A percentile compares a stretch with the other conserved stretches of the same genome.
Evolutionary conservation across 2,329 filamentous ascomycete species (phyloP).

Genomic region (Diplodia intermedia): DNA sequence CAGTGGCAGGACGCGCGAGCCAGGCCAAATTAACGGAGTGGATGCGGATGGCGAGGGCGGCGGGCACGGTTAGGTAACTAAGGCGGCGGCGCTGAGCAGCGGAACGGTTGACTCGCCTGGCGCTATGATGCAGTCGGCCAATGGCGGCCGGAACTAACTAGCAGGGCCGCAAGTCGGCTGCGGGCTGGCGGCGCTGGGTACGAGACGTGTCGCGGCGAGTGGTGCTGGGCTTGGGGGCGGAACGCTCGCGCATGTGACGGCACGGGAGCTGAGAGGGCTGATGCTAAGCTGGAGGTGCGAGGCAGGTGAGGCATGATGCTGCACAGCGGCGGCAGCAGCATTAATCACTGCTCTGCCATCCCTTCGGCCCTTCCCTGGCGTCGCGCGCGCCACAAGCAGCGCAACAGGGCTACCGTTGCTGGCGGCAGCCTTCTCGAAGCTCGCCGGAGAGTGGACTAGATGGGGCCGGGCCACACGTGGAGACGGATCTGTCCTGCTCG

Average conservation of each 20-base stretch:
- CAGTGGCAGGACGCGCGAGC: conserved; percentile 15
- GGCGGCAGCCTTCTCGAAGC: conserved; percentile 1
- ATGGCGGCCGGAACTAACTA: conserved; percentile 3
- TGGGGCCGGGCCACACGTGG: conserved; percentile 3
- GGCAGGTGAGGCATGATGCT: neutral
- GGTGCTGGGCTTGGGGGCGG: conserved; percentile 9
- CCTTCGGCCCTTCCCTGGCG: neutral
- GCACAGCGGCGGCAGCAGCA: neutral
- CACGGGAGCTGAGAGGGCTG: neutral
- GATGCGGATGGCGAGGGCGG: conserved; percentile 20
- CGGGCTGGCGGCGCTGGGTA: neutral
- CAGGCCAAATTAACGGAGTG: conserved; percentile 25
- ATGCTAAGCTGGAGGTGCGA: neutral
- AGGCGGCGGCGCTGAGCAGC: conserved; percentile 14
- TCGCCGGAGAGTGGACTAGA: neutral
- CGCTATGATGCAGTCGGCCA: conserved; percentile 19
- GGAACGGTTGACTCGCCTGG: conserved; percentile 17
- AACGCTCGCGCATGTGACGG: conserved; percentile 14
- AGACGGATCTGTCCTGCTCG: conserved; percentile 2
- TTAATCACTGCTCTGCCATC: conserved; percentile 1
- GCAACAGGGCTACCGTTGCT: conserved; percentile 2
- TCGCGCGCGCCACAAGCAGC: neutral
- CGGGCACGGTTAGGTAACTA: conserved; percentile 18
- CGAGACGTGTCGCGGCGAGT: conserved; percentile 3
- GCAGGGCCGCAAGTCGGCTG: neutral